phyloP scores from a whole-genome alignment of 78 protist genomes.

The Cavenderia fasciculata region DNA sequence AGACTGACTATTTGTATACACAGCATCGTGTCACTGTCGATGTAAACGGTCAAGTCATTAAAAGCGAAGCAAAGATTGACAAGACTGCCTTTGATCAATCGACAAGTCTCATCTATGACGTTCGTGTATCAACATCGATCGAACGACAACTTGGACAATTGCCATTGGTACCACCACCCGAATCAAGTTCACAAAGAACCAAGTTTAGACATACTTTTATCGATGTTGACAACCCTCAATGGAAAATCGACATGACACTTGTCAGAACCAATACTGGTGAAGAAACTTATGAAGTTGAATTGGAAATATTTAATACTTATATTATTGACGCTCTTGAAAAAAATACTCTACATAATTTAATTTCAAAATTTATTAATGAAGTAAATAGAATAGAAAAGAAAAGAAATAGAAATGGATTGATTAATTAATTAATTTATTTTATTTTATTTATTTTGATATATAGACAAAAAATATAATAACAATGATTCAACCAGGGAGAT shows the following conservation, averaged over 20 bases:
- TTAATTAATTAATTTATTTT: too few species aligned
- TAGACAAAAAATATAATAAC: neutral
- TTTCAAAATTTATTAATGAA: constrained; percentile 6
- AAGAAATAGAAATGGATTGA: too few species aligned
- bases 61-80: constrained; percentile 37
- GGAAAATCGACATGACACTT: constrained; percentile 52
- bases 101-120: constrained; percentile 31
- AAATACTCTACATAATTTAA: neutral
- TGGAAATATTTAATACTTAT: constrained; percentile 1
- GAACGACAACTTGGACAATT: constrained; percentile 29
- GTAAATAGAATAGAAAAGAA: constrained; percentile 8
- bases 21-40: constrained; percentile 13
- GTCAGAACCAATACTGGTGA: neutral
- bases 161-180: constrained; percentile 16
- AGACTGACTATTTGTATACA: constrained; percentile 42
- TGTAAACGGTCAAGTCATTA: constrained; percentile 12
- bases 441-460: too few species aligned
- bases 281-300: constrained; percentile 29
- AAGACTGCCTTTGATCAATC: constrained; percentile 34
- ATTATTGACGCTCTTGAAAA: neutral
- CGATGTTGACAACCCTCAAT: neutral
- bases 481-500: constrained; percentile 6
- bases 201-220: constrained; percentile 24
- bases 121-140: constrained; percentile 22
- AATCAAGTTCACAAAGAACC: neutral